Evolutionary conservation across 805 yeast species (phyloP).

Genomic region (Candida railenensis): DNA sequence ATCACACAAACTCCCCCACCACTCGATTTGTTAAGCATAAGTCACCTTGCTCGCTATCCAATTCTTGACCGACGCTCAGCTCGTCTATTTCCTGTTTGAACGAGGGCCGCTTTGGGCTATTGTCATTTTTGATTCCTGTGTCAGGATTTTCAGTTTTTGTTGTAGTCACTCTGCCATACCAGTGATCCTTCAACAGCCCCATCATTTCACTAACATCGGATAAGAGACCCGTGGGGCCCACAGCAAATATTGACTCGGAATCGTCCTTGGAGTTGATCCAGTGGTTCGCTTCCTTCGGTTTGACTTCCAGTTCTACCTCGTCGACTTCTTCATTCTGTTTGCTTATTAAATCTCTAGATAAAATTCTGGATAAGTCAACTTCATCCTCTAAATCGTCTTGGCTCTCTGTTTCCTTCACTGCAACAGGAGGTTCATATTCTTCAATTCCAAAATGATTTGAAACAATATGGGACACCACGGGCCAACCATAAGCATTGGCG

Average conservation of each 20-base stretch:
- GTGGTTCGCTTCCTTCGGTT: constrained; percentile 23
- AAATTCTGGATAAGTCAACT: constrained; percentile 20
- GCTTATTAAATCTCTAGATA: constrained; percentile 35
- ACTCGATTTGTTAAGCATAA: constrained; percentile 13
- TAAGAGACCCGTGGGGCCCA: constrained; percentile 73
- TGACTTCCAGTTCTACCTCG: constrained; percentile 11
- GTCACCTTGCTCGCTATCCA: constrained; percentile 10
- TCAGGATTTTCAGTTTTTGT: not conserved
- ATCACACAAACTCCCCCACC: constrained; percentile 22
- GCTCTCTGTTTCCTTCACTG: constrained; percentile 15
- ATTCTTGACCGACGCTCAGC: not conserved
- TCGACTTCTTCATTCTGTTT: constrained; percentile 38
- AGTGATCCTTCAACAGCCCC: constrained; percentile 43
- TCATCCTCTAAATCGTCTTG: constrained; percentile 28
- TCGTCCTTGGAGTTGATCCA: constrained; percentile 54
- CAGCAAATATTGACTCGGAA: constrained; percentile 41
- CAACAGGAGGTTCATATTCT: constrained; percentile 7
- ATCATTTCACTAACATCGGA: constrained; percentile 62
- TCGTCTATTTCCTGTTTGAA: not conserved
- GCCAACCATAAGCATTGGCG: constrained; percentile 95
- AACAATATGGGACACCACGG: constrained; percentile 80
- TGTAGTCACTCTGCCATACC: constrained; percentile 15
- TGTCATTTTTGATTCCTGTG: not conserved
- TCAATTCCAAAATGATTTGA: constrained; percentile 54
- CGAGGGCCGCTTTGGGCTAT: not conserved